Evolutionary conservation across 2,329 filamentous ascomycete genomes (phyloP).

Genomic region (Periglandula ipomoeae): DNA sequence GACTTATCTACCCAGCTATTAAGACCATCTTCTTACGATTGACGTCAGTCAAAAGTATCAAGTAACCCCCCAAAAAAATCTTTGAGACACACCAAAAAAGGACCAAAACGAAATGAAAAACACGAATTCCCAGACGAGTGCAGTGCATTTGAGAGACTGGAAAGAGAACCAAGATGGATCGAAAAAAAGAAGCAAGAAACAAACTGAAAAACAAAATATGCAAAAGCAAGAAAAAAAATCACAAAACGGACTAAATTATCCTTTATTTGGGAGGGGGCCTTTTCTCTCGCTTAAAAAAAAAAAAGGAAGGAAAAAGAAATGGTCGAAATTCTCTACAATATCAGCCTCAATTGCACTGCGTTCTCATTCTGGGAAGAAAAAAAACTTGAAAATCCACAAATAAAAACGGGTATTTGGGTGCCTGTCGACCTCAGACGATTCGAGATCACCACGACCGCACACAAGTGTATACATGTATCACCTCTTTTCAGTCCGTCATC

Average conservation of each 20-base stretch:
- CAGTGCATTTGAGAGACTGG: background rate
- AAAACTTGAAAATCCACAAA: constrained; percentile 1
- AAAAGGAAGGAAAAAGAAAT: constrained; percentile 2
- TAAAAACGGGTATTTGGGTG: background rate
- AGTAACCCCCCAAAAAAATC: too few relatives aligned
- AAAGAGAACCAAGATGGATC: background rate
- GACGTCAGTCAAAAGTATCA: too few relatives aligned
- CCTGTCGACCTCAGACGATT: constrained; percentile 10
- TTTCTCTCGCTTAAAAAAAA: too few relatives aligned
- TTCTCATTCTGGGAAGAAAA: background rate
- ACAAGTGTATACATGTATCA: constrained; percentile 3
- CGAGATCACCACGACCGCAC: background rate
- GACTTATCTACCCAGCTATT: too few relatives aligned
- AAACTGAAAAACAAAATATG: constrained; percentile 1
- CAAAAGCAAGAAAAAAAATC: constrained; percentile 8
- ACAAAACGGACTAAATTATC: background rate
- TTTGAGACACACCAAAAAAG: too few relatives aligned
- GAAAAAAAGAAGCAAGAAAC: constrained; percentile 1
- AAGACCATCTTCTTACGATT: too few relatives aligned
- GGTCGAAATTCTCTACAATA: too few relatives aligned
- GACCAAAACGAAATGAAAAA: background rate
- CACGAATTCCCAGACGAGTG: background rate
- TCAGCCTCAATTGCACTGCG: background rate
- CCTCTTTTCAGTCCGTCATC: background rate
- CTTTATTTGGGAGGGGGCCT: too few relatives aligned